These are phyloP conservation scores for Gautieria morchelliformis DNA, from an alignment of 768 basidiomycete species.

Conservation along the genomic window DNA sequence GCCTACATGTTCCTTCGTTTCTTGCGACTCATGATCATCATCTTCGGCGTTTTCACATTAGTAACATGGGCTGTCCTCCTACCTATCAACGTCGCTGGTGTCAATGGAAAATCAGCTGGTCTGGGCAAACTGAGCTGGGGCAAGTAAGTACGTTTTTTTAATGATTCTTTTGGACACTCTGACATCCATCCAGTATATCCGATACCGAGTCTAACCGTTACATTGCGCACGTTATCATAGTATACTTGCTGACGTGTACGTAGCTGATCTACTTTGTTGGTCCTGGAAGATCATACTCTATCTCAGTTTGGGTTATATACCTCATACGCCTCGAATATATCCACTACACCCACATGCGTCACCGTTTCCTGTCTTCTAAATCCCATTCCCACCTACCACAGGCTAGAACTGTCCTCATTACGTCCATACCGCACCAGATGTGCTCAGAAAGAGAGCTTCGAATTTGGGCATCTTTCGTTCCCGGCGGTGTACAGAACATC, in stretches of 20 bases:
- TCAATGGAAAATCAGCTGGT: constrained; percentile 24
- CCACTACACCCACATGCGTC: constrained; percentile 45
- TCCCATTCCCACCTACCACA: constrained; percentile 52
- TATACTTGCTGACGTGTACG: constrained; percentile 40
- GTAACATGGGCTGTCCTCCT: constrained; percentile 55
- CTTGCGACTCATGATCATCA: constrained; percentile 53
- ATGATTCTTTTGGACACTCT: not conserved
- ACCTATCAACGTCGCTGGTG: constrained; percentile 42
- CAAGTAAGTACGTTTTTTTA: constrained; percentile 30
- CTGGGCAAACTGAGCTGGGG: constrained; percentile 41
- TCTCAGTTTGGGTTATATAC: constrained; percentile 47
- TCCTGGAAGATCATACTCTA: not conserved
- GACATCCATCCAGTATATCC: constrained; percentile 22
- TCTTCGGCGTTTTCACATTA: constrained; percentile 53
- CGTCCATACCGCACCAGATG: constrained; percentile 47
- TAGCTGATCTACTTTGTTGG: constrained; percentile 13
- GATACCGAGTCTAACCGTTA: constrained; percentile 31
- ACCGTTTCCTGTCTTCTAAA: constrained; percentile 48
- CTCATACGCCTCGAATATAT: constrained; percentile 50
- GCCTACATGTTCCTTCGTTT: constrained; percentile 45
- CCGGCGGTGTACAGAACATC: constrained; percentile 57
- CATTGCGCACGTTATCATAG: constrained; percentile 48
- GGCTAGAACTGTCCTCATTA: constrained; percentile 60
- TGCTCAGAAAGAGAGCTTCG: constrained; percentile 37
- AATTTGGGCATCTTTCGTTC: constrained; percentile 52